These are phyloP conservation scores for Kitagawia praeruptora DNA, from an alignment of 129 eudicot genomes.

Conservation along the genomic window DNA sequence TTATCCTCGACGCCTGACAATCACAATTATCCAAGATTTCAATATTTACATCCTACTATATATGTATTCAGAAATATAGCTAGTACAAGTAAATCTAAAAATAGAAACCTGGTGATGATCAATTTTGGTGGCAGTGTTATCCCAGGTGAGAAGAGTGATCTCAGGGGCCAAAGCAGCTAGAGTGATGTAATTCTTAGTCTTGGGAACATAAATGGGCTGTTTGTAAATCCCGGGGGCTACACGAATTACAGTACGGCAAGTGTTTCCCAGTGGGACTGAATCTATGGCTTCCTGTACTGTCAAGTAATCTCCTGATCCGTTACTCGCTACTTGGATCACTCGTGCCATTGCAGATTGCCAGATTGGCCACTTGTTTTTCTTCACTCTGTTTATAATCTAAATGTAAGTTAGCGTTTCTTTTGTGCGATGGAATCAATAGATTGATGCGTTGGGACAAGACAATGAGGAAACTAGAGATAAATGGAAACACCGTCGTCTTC, in stretches of 20 bases:
- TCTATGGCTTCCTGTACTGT: constrained; percentile 83
- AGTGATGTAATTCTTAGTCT: constrained; percentile 75
- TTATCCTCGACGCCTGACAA: constrained; percentile 50
- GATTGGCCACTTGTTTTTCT: background rate
- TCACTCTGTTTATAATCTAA: background rate
- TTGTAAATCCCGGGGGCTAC: constrained; percentile 61
- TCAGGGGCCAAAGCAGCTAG: constrained; percentile 67
- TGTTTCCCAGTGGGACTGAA: constrained; percentile 63
- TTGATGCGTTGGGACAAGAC: background rate
- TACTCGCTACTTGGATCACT: constrained; percentile 56
- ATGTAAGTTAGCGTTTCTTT: background rate
- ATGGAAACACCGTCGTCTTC: background rate
- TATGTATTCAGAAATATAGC: too few relatives aligned
- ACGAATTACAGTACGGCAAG: constrained; percentile 52
- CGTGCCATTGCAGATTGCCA: constrained; percentile 20
- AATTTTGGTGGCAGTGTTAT: constrained; percentile 70
- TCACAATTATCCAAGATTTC: too few relatives aligned
- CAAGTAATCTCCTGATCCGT: constrained; percentile 58
- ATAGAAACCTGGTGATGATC: constrained; percentile 71
- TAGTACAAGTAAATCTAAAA: too few relatives aligned
- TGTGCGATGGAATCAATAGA: background rate
- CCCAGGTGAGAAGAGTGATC: constrained; percentile 57
- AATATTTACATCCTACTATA: too few relatives aligned
- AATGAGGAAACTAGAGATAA: background rate
- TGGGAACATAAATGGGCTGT: constrained; percentile 76